Conservation (phyloP, 1,139 yeast genomes). For the Pichiaceae sp. region DNA sequence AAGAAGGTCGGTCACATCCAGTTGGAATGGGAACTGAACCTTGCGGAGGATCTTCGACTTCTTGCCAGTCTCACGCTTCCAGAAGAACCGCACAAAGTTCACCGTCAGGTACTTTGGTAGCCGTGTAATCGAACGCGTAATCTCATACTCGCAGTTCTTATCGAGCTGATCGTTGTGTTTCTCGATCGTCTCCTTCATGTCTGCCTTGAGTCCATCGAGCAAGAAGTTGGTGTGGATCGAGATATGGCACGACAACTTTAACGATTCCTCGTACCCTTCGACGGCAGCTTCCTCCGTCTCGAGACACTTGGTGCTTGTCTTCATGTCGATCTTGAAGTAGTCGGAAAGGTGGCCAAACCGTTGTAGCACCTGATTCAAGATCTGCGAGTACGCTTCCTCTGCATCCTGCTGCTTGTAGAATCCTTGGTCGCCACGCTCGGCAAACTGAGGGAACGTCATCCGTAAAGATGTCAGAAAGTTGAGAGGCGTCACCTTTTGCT, state of each 20-base stretch:
- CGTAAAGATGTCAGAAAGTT: conserved; percentile 58
- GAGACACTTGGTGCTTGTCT: conserved; percentile 49
- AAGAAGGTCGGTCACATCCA: conserved; percentile 80
- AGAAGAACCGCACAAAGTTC: conserved; percentile 88
- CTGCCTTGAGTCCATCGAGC: conserved; percentile 73
- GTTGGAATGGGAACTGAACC: conserved; percentile 89
- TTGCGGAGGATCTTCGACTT: conserved; percentile 90
- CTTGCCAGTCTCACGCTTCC: conserved; percentile 88
- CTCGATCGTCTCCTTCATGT: conserved; percentile 69
- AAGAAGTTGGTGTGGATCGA: conserved; percentile 78
- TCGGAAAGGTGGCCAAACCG: conserved; percentile 44
- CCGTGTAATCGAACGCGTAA: conserved; percentile 61
- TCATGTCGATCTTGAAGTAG: conserved; percentile 58
- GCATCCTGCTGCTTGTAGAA: conserved; percentile 93
- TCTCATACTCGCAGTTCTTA: conserved; percentile 61
- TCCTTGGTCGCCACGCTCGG: conserved; percentile 66
- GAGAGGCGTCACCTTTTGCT: conserved; percentile 52
- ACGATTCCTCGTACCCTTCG: conserved; percentile 44
- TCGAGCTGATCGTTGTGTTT: conserved; percentile 68
- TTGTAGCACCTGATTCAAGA: conserved; percentile 46
- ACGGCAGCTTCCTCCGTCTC: conserved; percentile 46
- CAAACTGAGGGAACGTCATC: conserved; percentile 77
- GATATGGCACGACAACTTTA: conserved; percentile 84
- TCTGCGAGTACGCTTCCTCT: conserved; percentile 87
- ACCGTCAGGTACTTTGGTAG: conserved; percentile 85